Base-by-base conservation (phyloP, 345 rosid genomes). In the Linum usitatissimum region DNA sequence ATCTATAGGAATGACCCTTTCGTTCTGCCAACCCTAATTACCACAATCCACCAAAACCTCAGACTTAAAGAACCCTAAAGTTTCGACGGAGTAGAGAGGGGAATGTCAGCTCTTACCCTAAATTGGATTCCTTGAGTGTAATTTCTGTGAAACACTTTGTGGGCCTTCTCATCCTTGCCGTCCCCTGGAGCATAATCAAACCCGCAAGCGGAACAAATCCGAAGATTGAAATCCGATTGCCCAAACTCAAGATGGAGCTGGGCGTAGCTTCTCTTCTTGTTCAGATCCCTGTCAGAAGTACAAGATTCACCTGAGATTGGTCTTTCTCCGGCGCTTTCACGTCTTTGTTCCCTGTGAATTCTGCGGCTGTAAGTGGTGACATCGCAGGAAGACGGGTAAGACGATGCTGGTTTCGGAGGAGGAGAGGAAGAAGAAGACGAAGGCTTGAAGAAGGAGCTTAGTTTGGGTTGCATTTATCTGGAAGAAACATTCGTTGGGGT, bases 191-290 rank as follows among this genome's bases (percentile, higher is more conserved):
- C 76, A 59, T 80, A 93, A 69, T 76, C 77, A 60, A 68, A 34
- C 34, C 90, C 90, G 55, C 97, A 87, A 0, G 64, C 61, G 6
- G 71, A 55, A 65, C 99, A 93, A 1, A 73, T 64, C 3, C 73
- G 85, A 58, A 93, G 80, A 69, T 82, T 82, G 72, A 93, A 90
- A 82, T 93, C 94, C 53, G 96, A 80, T 68, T 93, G 97, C 20
- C 95, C 97, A 20, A 90, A 67, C 31, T 93, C 96, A 66, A 90
- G 71, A 80, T 90, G 83, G 20, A 87, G 65, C 76, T 87, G 97
- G 3, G 88, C 86, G 68, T 87, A 87, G 66, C 75, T 86, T 57
- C 99, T 86, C 71, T 83, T 93, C 79, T 76, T 86, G 63, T 81
- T 80, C n/a, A 83, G 74, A 23, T 34, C 61, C 62, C 69, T 73